Conservation (phyloP, 768 basidiomycete species). For the Tylopilus sp. region DNA sequence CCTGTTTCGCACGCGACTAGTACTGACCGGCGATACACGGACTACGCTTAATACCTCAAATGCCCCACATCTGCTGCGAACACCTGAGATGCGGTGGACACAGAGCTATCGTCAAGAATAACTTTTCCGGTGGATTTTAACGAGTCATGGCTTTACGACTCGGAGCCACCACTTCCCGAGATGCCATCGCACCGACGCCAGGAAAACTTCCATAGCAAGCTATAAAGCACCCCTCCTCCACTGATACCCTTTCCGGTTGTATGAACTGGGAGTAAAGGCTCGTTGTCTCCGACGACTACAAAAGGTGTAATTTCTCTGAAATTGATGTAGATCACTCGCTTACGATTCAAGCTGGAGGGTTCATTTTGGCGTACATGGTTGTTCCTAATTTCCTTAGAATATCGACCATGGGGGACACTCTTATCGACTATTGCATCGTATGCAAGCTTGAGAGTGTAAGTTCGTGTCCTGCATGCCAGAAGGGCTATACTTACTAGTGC, state of each 20-base stretch:
- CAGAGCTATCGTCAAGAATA: no score
- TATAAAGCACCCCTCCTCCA: constrained; percentile 45
- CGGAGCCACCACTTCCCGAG: constrained; percentile 46
- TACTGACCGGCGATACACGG: no score
- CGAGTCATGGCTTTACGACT: constrained; percentile 44
- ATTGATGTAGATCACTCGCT: constrained; percentile 17
- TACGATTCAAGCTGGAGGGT: constrained; percentile 47
- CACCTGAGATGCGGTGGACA: no score
- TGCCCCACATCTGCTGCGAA: no score
- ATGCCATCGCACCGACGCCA: constrained; percentile 47
- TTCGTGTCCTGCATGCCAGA: background rate
- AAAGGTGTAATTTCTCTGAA: constrained; percentile 8
- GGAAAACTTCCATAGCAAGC: constrained; percentile 40
- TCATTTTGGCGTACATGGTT: constrained; percentile 45
- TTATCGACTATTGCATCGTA: constrained; percentile 35
- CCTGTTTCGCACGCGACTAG: no score
- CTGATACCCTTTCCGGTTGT: constrained; percentile 46
- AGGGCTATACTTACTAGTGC: constrained; percentile 11
- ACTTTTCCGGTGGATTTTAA: constrained; percentile 35
- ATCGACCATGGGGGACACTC: constrained; percentile 42
- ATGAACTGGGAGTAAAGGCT: constrained; percentile 70
- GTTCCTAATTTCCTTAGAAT: constrained; percentile 46
- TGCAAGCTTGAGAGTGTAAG: constrained; percentile 33
- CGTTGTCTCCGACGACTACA: constrained; percentile 51
- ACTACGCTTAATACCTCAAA: no score